Evolutionary conservation across 2,329 filamentous ascomycete species (phyloP), one percentile per base, ranked within the genome.

Genomic region (Venturia oleaginea): DNA sequence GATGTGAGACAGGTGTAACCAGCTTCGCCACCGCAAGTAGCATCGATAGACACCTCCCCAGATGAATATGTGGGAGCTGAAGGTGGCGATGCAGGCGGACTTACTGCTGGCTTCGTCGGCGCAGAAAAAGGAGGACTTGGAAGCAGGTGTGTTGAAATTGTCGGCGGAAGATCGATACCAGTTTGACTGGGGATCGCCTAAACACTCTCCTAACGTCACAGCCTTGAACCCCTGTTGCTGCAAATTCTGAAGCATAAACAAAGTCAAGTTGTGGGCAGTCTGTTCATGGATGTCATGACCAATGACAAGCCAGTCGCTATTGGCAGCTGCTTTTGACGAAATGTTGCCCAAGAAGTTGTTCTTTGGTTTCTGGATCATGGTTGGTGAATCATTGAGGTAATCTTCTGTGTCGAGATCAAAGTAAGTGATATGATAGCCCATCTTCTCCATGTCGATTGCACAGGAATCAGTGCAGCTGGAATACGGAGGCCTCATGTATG

Each of bases 361-460:
- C 76, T 85, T 77, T 69, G 83, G 81, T 72, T 81, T 79, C 67
- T 81, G 77, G 61, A 82, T 81, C 65, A 75, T 68, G 64, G 74
- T 71, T 0, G 82, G 76, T 4, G 78, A 75, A 66, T 79, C 74
- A 62, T 83, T 79, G 70, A 85, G 81, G 78, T 85, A 86, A 73
- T 87, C 85, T 61, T 84, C 81, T 1, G 84, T 80, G 70, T 87
- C 84, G 60, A 87, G 75, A 67, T 86, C 82, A 69, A 85, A 79
- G 69, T 83, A 86, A 69, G 83, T 81, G 69, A 86, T 79, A 70
- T 84, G 83, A 76, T 85, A 86, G 64, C 81, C 81, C 61, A 86
- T 71, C 57, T 71, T 72, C 43, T 76, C 71, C 71, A 79, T 70
- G 61, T 75, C 71, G 24, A 70, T 65, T 69, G 76, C 72, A 68